Evolutionary conservation across 192 early-diverging fungal genomes (phyloP).

Genomic region (Umbelopsis sp.): DNA sequence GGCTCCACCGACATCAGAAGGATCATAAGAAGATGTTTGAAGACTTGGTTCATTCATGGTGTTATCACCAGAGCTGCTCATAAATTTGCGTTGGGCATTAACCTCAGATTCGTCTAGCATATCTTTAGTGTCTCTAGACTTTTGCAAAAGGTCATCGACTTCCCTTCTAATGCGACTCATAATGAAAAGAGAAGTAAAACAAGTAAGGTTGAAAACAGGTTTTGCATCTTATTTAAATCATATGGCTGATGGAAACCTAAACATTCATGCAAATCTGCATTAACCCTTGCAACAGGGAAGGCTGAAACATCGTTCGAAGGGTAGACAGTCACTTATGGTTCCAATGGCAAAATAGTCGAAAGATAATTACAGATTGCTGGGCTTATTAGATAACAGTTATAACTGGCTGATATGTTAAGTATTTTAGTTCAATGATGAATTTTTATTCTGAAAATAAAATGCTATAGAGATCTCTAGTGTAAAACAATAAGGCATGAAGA

Average conservation of each 20-base stretch:
- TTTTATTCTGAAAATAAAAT: too few relatives aligned
- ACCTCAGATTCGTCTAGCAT: neutral
- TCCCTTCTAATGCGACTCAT: neutral
- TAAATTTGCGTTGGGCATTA: neutral
- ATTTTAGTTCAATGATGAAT: neutral
- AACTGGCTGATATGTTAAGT: neutral
- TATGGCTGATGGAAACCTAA: neutral
- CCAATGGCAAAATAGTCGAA: neutral
- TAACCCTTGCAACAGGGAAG: neutral
- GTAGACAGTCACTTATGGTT: neutral
- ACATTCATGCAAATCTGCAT: slow-evolving; percentile 15
- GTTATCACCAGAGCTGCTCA: neutral
- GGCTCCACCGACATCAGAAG: neutral
- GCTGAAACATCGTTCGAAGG: neutral
- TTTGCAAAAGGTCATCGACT: slow-evolving; percentile 1
- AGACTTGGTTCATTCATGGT: neutral
- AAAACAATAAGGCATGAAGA: neutral
- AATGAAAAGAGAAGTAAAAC: neutral
- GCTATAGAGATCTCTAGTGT: too few relatives aligned
- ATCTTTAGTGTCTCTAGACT: neutral
- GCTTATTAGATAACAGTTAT: too few relatives aligned
- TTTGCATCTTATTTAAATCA: neutral
- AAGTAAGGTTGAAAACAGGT: neutral
- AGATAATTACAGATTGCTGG: neutral
- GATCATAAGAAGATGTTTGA: neutral